Evolutionary conservation across 352 stramenopile species (phyloP), one percentile per base, ranked within the genome.

Genomic region (Phytophthora melonis): DNA sequence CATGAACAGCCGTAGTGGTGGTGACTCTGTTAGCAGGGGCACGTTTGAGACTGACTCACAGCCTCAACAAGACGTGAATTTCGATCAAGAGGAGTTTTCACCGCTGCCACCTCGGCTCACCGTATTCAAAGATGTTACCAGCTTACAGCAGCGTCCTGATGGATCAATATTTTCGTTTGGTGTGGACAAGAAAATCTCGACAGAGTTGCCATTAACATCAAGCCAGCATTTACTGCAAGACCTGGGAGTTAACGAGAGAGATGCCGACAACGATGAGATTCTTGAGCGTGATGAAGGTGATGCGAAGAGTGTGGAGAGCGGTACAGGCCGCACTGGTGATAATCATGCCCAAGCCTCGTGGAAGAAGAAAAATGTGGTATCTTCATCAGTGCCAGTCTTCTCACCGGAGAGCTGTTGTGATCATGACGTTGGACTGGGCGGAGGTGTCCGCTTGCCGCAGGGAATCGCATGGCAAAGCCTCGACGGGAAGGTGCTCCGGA

Each of bases 151-250:
- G 61, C 62, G n/a, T 32, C 14, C 49, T 21, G 1, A 34, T 3
- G 36, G n/a, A 21, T 75, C 66, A 5, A 78, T 78, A 53, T 74
- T 78, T 49, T 74, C 45, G 36, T 70, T 74, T 63, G 70, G 21
- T 1, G 8, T 52, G 10, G 14, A 19, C n/a, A 41, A 54, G 23
- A 60, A 14, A 41, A 34, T 8, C 0, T 56, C n/a, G 14, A 14
- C 6, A 21, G n/a, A 62, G 11, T 19, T 63, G 13, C 5, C 5
- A 52, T 25, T 21, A 27, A 50, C 13, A 32, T 19, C 7, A 3
- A 43, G n/a, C 54, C 13, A 56, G 10, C 30, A 36, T 30, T n/a
- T 49, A 16, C 3, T 21, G 5, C 18, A 57, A 19, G 41, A 11
- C 41, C 21, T 19, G 16, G 41, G 8, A 9, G 18, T 50, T 1